These are phyloP conservation scores for Suillus americanus DNA, from an alignment of 768 basidiomycete species.

Conservation along the genomic window DNA sequence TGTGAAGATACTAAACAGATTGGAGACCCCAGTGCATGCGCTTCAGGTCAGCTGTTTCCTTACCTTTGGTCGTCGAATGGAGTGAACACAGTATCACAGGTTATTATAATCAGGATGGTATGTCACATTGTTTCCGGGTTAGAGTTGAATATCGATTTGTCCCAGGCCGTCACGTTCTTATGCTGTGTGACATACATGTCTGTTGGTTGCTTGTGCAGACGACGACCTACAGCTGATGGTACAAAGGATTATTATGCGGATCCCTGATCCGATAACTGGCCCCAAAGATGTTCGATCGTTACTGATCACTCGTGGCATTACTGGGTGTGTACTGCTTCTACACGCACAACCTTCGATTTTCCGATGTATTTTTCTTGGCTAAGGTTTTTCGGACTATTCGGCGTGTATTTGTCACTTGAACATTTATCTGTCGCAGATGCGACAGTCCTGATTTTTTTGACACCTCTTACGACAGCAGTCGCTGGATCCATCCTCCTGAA, in stretches of 20 bases:
- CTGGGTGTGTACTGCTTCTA: conserved; percentile 46
- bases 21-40: no score
- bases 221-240: neutral
- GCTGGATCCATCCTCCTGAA: no score
- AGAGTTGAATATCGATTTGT: neutral
- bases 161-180: conserved; percentile 51
- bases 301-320: conserved; percentile 56
- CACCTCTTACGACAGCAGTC: no score
- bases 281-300: conserved; percentile 66
- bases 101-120: conserved; percentile 63
- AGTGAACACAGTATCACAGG: conserved; percentile 24
- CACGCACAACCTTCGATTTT: neutral
- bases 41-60: no score
- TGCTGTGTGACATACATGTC: conserved; percentile 53
- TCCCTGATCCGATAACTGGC: conserved; percentile 62
- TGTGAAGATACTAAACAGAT: no score
- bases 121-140: conserved; percentile 7
- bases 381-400: no score
- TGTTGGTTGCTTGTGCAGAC: conserved; percentile 10
- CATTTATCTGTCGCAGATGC: no score
- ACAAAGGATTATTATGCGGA: conserved; percentile 36
- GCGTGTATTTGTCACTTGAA: no score
- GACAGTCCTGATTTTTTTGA: no score
- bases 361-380: neutral
- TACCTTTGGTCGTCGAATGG: neutral